Conservation (phyloP, 352 stramenopile species). For the Peronospora destructor region DNA sequence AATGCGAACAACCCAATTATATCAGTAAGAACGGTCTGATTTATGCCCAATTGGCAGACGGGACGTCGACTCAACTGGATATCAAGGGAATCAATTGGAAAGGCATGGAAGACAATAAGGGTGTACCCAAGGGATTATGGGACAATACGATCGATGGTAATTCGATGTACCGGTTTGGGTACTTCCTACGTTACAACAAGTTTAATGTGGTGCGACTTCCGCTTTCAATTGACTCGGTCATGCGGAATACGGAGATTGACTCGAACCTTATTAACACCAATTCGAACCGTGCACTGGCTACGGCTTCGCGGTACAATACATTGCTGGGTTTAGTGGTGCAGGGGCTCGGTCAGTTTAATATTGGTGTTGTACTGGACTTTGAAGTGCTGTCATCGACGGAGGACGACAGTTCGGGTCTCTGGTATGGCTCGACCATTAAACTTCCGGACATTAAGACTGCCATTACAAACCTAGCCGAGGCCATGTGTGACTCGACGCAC, state of each 20-base stretch:
- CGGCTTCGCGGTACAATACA: constrained; percentile 57
- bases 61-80: constrained; percentile 55
- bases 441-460: constrained; percentile 66
- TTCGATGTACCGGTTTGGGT: constrained; percentile 65
- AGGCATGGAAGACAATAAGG: constrained; percentile 66
- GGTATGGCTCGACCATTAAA: constrained; percentile 73
- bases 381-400: constrained; percentile 52
- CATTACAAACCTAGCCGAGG: constrained; percentile 64
- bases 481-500: constrained; percentile 71
- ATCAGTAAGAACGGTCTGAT: constrained; percentile 74
- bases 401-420: constrained; percentile 45
- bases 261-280: constrained; percentile 76
- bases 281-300: constrained; percentile 65
- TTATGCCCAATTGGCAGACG: constrained; percentile 44
- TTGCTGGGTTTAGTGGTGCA: constrained; percentile 55
- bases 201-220: constrained; percentile 79
- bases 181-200: constrained; percentile 70
- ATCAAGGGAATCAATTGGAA: constrained; percentile 86
- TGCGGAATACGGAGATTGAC: constrained; percentile 59
- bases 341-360: constrained; percentile 65
- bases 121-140: constrained; percentile 72
- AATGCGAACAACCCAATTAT: constrained; percentile 79
- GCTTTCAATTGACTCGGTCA: constrained; percentile 60
- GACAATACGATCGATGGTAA: constrained; percentile 73
- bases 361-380: constrained; percentile 78